Evolutionary conservation across 1,284 basidiomycete genomes (phyloP), one percentile per base, ranked within the genome.

Genomic region (Irpex lacteus): DNA sequence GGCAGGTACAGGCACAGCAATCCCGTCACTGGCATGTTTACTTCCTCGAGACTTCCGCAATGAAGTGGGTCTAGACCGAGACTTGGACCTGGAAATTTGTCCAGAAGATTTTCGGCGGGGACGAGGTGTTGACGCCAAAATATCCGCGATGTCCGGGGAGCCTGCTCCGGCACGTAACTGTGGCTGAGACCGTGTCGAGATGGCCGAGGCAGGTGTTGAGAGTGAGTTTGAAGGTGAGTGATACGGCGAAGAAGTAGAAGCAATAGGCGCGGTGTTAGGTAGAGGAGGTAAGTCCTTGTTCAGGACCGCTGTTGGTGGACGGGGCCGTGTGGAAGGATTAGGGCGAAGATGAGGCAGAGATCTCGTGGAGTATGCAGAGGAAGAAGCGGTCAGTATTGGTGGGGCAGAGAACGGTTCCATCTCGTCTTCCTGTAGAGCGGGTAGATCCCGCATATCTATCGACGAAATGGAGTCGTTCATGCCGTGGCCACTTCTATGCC

Each of bases 101-200:
- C 65, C 69, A 15, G 75, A 73, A 0, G 73, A 73, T 60, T 71
- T 73, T 18, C 76, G 72, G 3, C 76, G 73, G 1, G 82, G 81
- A 0, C 80, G 76, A 0, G 82, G 82, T 0, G 82, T 85, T 4
- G 71, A 69, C 0, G 79, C 78, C 18, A 86, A 70, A 64, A 85
- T 82, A 2, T 74, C 66, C 1, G 71, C 65, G 61, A 86, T 82
- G 67, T 86, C 85, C 0, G 85, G 85, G 60, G 81, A 82, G 6
- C 60, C 68, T 57, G 68, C 67, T 63, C 67, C 61, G n/a, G 26
- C 8, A 9, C 65, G 65, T n/a, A 49, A 21, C 1, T 52, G 26
- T 19, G 26, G 50, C 19, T 37, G 53, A 34, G 55, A 56, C 32
- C 53, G 58, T 7, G 58, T n/a, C 9, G 56, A n/a, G 26, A 18